phyloP scores from a whole-genome alignment of 306 rosid species.

The Hippophae gyantsensis region DNA sequence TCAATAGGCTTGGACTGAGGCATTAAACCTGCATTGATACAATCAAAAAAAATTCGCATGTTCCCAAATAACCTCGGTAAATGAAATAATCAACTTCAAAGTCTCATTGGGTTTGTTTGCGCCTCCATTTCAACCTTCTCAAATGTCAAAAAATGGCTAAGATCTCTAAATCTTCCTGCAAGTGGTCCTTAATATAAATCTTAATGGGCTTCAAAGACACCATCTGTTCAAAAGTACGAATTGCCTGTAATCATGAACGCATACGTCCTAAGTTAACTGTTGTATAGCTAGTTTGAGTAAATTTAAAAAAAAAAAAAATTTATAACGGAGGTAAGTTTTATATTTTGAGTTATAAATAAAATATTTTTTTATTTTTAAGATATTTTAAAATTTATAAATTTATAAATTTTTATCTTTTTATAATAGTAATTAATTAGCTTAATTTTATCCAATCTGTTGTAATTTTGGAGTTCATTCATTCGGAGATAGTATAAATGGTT shows the following conservation, averaged over 20 bases:
- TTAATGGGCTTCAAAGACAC: constrained; percentile 76
- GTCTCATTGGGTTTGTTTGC: constrained; percentile 74
- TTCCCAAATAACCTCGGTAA: constrained; percentile 86
- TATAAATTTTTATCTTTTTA: too few species aligned
- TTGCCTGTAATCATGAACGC: constrained; percentile 54
- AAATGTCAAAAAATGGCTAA: constrained; percentile 84
- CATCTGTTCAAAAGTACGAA: constrained; percentile 72
- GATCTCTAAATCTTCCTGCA: constrained; percentile 75
- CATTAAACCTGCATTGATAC: constrained; percentile 84
- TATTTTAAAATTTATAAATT: too few species aligned
- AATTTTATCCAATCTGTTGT: too few species aligned
- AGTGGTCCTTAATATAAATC: constrained; percentile 66
- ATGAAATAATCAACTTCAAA: constrained; percentile 45
- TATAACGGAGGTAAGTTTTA: too few species aligned
- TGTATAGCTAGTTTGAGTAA: too few species aligned
- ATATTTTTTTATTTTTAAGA: too few species aligned
- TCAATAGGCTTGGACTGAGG: constrained; percentile 67
- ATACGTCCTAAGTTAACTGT: background rate
- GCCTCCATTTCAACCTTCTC: constrained; percentile 94
- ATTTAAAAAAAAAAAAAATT: too few species aligned
- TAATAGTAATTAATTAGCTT: too few species aligned
- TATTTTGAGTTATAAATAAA: too few species aligned
- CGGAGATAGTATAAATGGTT: too few species aligned
- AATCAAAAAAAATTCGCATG: constrained; percentile 59
- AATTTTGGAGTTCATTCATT: too few species aligned